Evolutionary conservation across 2,329 filamentous ascomycete genomes (phyloP).

Genomic region (Penicillium sumatraense): DNA sequence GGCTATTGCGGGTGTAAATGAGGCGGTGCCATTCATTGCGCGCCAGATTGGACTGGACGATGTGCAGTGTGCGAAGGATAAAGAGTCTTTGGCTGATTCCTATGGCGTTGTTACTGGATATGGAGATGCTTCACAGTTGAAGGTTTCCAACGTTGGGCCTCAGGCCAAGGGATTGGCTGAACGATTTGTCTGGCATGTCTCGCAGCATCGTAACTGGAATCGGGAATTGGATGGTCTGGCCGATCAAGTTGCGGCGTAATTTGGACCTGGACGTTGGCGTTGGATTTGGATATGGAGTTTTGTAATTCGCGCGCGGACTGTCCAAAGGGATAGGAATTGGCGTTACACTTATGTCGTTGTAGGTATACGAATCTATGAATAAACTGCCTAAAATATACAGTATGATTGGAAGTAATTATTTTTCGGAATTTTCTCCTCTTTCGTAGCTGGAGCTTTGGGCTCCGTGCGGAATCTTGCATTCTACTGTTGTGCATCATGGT

Average conservation of each 20-base stretch:
- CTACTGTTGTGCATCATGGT: slow-evolving; percentile 4
- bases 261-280: neutral
- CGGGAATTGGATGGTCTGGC: slow-evolving; percentile 75
- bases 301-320: neutral
- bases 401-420: neutral
- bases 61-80: slow-evolving; percentile 29
- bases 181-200: slow-evolving; percentile 70
- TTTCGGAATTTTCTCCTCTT: neutral
- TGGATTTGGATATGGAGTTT: too few species aligned
- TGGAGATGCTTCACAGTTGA: slow-evolving; percentile 24
- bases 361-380: neutral
- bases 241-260: slow-evolving; percentile 70
- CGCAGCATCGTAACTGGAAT: slow-evolving; percentile 73
- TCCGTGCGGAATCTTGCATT: slow-evolving; percentile 8
- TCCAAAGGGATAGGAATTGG: neutral
- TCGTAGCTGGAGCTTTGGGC: neutral
- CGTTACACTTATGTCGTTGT: too few species aligned
- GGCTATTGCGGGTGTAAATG: slow-evolving; percentile 71
- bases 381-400: neutral
- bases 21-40: slow-evolving; percentile 38
- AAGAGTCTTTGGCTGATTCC: slow-evolving; percentile 28
- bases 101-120: slow-evolving; percentile 42
- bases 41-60: slow-evolving; percentile 33
- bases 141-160: slow-evolving; percentile 62
- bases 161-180: slow-evolving; percentile 70